phyloP scores from a whole-genome alignment of 768 basidiomycete genomes.

The Xerocomellus intermedius region DNA sequence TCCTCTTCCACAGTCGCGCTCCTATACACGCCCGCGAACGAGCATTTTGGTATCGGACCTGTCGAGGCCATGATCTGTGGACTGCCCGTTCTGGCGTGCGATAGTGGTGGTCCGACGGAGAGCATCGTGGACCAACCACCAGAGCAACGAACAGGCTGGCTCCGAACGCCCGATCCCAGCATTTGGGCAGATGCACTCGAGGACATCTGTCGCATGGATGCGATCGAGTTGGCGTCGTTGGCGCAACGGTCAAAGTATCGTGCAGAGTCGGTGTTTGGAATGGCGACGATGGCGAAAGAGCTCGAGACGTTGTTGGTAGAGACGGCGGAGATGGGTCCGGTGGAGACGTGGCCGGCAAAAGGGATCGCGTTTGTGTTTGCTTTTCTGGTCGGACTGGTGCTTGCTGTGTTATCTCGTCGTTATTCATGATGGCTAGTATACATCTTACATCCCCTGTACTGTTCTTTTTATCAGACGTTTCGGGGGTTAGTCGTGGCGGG shows the following conservation, averaged over 20 bases:
- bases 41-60: constrained; percentile 97
- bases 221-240: constrained; percentile 35
- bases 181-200: constrained; percentile 70
- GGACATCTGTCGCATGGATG: constrained; percentile 47
- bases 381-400: constrained; percentile 26
- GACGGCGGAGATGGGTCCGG: constrained; percentile 55
- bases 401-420: constrained; percentile 19
- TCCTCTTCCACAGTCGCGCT: constrained; percentile 66
- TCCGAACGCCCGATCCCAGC: constrained; percentile 57
- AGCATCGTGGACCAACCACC: constrained; percentile 54
- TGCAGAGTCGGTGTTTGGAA: constrained; percentile 66
- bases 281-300: constrained; percentile 67
- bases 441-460: neutral
- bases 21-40: constrained; percentile 91
- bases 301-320: constrained; percentile 55
- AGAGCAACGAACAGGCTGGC: constrained; percentile 70
- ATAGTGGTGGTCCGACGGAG: constrained; percentile 89
- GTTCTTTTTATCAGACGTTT: neutral
- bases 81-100: constrained; percentile 83
- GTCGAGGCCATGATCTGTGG: constrained; percentile 94
- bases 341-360: constrained; percentile 23
- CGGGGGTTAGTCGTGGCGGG: constrained; percentile 19
- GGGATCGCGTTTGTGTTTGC: constrained; percentile 17
- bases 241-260: constrained; percentile 55
- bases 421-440: neutral